Base-by-base conservation (phyloP, 2,329 filamentous ascomycete species). In the Nothomitra cinnamomea region DNA sequence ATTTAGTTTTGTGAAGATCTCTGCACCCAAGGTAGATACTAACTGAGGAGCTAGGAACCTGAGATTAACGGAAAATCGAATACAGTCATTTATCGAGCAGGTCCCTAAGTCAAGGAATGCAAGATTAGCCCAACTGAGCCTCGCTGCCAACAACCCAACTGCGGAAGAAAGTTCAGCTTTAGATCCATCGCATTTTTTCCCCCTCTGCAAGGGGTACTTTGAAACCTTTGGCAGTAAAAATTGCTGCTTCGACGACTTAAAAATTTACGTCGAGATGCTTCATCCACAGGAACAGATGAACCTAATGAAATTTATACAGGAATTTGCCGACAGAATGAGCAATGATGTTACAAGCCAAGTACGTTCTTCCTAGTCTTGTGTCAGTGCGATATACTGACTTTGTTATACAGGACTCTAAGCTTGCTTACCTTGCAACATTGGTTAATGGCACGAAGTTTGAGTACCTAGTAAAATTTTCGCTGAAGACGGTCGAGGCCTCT, bases 181-280 rank as follows among this genome's bases (percentile, higher is more conserved):
- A 47, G 12, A 42, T 28, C 55, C 57, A 12, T 59, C 64, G 5
- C 63, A 65, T n/a, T 56, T 72, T 28, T 56, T 71, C 24, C 55
- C 60, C 41, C 64, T 61, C 15, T 72, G 66, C 53, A 61, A 66
- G 53, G 57, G 61, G 41, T 72, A 72, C 58, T 68, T 69, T 54
- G 61, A 69, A 38, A 58, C 58, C 6, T 68, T 69, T 57, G 65
- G 65, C 15, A 61, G 61, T 45, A 73, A 72, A 55, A 61, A 69
- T 21, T 71, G 70, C 57, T 71, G 69, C 55, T 73, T 72, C 52
- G 62, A 64, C 52, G 71, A 73, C 56, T 56, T 73, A 22, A 62
- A 63, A 55, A 61, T 59, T 43, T 66, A 70, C 53, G 50, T 67
- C 2, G 57, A 58, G 42, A 58, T 56, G 28, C 56, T 69, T 22